Evolutionary conservation across 176 grass and related monocot genomes (phyloP), one percentile per base, ranked within the genome.

Genomic region (Rhipidocladum racemiflorum): DNA sequence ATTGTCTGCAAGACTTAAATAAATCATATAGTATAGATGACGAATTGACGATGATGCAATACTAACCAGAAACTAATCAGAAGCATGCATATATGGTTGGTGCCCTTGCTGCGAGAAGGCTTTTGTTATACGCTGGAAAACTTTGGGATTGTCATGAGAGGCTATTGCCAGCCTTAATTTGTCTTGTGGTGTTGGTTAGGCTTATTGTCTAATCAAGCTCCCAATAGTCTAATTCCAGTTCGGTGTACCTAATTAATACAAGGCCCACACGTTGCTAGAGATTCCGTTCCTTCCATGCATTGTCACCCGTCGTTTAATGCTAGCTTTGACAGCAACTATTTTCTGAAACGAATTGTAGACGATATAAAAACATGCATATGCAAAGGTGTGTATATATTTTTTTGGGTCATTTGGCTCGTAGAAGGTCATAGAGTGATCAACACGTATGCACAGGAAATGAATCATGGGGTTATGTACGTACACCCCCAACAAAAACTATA

Each of bases 191-290:
- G 75, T 84, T 80, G 39, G 88, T 86, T 87, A 78, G 79, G 74
- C 68, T 74, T 62, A 74, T 79, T 42, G 73, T 74, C 48, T 50
- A 83, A 83, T 68, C 54, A 78, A 79, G 83, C 53, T 86, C 61
- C 59, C 66, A 50, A 7, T 61, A 61, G 79, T 86, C 48, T 79
- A 83, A 54, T 60, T 82, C 28, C 42, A 73, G 70, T 83, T 83
- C 61, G 74, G 84, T 83, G 50, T 29, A 86, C 84, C 73, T 86
- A 86, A 83, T 79, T 53, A 68, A 79, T 43, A 74, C 61, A 55
- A 86, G 88, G 60, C 68, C 84, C 84, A 79, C 87, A 64, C 87
- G 55, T 12, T n/a, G 64, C 85, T 64, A 11, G 43, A 85, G 63
- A 89, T 89, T 81, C 54, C 71, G 24, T 61, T 79, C 50, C 57